Conservation (phyloP, 371 early-diverging fungal species). For the Mucor irregularis region DNA sequence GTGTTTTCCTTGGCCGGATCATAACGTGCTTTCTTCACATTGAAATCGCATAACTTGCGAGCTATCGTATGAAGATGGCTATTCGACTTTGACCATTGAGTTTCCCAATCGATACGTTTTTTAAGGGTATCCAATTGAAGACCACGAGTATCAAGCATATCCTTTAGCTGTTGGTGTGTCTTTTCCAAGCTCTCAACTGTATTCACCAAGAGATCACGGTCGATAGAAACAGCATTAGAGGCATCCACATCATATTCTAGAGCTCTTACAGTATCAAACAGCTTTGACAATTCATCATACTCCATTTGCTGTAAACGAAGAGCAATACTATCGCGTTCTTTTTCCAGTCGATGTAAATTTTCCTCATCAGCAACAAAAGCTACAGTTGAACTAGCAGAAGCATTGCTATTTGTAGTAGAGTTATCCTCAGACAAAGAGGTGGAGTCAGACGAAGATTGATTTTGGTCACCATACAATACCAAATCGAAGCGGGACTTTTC, state of each 20-base stretch:
- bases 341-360: constrained; percentile 41
- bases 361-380: constrained; percentile 23
- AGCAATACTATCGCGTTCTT: constrained; percentile 43
- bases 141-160: constrained; percentile 21
- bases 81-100: constrained; percentile 35
- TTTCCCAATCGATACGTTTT: constrained; percentile 39
- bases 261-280: constrained; percentile 28
- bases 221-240: constrained; percentile 39
- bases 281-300: constrained; percentile 36
- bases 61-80: constrained; percentile 39
- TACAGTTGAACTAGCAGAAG: neutral
- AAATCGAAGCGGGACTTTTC: constrained; percentile 20
- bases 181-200: constrained; percentile 29
- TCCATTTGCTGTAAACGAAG: constrained; percentile 35
- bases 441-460: neutral
- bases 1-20: constrained; percentile 36
- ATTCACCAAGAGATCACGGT: constrained; percentile 30
- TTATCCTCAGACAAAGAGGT: neutral
- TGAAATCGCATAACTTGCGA: constrained; percentile 47
- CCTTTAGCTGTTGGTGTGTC: constrained; percentile 25
- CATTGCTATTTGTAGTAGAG: neutral
- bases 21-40: constrained; percentile 42
- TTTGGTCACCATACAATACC: constrained; percentile 4
- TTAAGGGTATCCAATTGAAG: constrained; percentile 34
- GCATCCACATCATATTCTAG: constrained; percentile 43